Evolutionary conservation across 1,284 basidiomycete genomes (phyloP).

Genomic region (Cutaneotrichosporon sp.): DNA sequence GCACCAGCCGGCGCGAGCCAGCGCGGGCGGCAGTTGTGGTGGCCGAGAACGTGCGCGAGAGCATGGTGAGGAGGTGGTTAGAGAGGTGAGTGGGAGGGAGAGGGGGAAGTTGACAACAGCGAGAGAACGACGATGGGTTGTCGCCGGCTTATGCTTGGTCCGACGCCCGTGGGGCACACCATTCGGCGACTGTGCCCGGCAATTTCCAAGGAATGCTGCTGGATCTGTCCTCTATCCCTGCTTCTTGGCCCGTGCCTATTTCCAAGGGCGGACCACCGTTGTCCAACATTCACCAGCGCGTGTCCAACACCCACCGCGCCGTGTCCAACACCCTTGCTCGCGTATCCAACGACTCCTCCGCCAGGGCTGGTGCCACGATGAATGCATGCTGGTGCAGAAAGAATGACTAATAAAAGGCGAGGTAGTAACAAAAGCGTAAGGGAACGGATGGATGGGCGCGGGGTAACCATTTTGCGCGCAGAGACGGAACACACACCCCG

Average conservation of each 20-base stretch:
- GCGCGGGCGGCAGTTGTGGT: not conserved
- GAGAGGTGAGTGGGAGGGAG: not conserved
- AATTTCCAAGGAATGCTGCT: too few relatives aligned
- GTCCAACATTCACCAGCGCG: not conserved
- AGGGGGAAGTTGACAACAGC: not conserved
- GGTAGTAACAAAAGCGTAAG: constrained; percentile 4
- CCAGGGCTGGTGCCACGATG: not conserved
- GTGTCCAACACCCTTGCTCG: not conserved
- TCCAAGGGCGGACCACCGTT: too few relatives aligned
- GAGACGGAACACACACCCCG: too few relatives aligned
- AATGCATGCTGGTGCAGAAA: constrained; percentile 7
- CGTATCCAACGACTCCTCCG: not conserved
- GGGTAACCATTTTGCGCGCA: not conserved
- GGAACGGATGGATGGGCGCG: not conserved
- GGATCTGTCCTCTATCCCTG: too few relatives aligned
- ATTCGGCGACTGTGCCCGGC: too few relatives aligned
- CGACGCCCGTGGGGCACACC: too few relatives aligned
- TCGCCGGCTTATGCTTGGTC: too few relatives aligned
- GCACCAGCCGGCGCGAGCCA: constrained; percentile 10
- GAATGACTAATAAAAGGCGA: constrained; percentile 7
- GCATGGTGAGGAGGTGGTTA: not conserved
- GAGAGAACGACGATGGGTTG: not conserved
- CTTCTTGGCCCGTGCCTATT: too few relatives aligned
- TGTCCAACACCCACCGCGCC: too few relatives aligned
- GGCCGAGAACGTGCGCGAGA: constrained; percentile 10